Conservation (phyloP, 257 asterid genomes). For the Nicotiana knightiana region DNA sequence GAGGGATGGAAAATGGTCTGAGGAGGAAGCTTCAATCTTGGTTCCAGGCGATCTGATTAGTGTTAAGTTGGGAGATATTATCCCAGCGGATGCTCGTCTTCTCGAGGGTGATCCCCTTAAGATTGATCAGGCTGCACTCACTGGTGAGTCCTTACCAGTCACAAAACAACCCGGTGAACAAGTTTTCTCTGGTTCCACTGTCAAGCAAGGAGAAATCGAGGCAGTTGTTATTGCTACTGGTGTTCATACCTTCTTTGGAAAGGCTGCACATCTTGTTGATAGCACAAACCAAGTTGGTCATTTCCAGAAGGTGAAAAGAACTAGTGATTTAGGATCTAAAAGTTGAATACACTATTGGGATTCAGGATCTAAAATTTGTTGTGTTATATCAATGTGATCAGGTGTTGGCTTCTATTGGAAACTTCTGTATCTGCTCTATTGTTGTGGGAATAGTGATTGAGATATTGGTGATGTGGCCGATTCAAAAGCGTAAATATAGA, state of each 20-base stretch:
- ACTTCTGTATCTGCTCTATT: constrained; percentile 73
- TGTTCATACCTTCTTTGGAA: constrained; percentile 75
- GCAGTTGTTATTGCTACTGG: constrained; percentile 87
- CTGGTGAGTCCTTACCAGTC: constrained; percentile 77
- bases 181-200: constrained; percentile 82
- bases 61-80: constrained; percentile 71
- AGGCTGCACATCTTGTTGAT: constrained; percentile 88
- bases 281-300: constrained; percentile 75
- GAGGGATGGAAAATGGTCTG: constrained; percentile 71
- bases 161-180: constrained; percentile 50
- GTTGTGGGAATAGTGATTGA: constrained; percentile 60
- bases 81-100: constrained; percentile 83
- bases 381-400: constrained; percentile 14
- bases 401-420: constrained; percentile 78
- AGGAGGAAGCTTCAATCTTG: constrained; percentile 68
- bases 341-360: background rate
- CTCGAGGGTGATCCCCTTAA: constrained; percentile 79
- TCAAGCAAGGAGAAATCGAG: constrained; percentile 85
- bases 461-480: constrained; percentile 67
- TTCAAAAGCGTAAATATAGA: constrained; percentile 59
- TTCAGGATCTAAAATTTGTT: background rate
- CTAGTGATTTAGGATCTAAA: background rate
- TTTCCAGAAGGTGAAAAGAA: constrained; percentile 59
- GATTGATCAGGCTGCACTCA: constrained; percentile 78
- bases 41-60: constrained; percentile 82